Conservation (phyloP, 164 flowering plant species). For the Pachysandra terminalis region DNA sequence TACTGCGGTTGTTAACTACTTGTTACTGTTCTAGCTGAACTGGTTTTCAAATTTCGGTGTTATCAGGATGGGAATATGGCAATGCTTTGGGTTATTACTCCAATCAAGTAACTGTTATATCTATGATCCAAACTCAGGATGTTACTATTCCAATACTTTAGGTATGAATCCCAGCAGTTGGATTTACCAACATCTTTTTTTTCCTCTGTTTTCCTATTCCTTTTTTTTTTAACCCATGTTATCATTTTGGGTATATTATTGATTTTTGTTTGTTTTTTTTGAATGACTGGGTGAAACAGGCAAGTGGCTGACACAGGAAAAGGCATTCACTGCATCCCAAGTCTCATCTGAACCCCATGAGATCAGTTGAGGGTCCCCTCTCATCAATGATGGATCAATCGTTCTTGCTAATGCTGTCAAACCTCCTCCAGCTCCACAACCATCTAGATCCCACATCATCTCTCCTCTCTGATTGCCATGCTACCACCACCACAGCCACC, state of each 20-base stretch:
- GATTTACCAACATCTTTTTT: not conserved
- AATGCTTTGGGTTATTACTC: slow-evolving; percentile 69
- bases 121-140: slow-evolving; percentile 85
- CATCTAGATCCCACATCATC: slow-evolving; percentile 74
- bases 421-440: slow-evolving; percentile 89
- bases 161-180: slow-evolving; percentile 34
- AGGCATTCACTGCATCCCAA: slow-evolving; percentile 51
- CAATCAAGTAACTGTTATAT: slow-evolving; percentile 48
- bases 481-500: slow-evolving; percentile 29
- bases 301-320: slow-evolving; percentile 81
- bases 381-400: slow-evolving; percentile 79
- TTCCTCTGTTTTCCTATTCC: too few species aligned
- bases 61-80: slow-evolving; percentile 79
- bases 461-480: slow-evolving; percentile 34
- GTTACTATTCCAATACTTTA: slow-evolving; percentile 70
- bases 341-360: slow-evolving; percentile 50
- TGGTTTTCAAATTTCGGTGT: slow-evolving; percentile 11
- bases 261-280: too few species aligned
- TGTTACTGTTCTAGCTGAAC: slow-evolving; percentile 22
- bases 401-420: slow-evolving; percentile 76
- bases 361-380: slow-evolving; percentile 59
- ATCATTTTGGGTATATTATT: not conserved
- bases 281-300: slow-evolving; percentile 38
- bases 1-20: not conserved
- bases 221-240: too few species aligned